Percentiles rank a stretch among this genome's conserved stretches.
phyloP scores from a whole-genome alignment of 805 yeast genomes.

The Wickerhamomyces pijperi region DNA sequence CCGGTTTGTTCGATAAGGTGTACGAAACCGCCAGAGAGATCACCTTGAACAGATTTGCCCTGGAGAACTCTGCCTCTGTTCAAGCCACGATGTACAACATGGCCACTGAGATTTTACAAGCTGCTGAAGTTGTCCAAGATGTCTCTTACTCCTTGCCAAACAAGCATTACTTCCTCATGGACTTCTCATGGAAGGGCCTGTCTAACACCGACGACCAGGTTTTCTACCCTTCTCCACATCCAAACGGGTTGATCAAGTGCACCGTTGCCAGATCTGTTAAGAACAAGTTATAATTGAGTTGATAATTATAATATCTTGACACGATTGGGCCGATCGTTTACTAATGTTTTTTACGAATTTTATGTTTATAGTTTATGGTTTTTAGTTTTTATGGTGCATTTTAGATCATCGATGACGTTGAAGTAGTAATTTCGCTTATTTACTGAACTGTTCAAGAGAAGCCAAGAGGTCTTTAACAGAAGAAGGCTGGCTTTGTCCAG shows the following conservation, averaged over 20 bases:
- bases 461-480: neutral
- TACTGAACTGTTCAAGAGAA: slow-evolving; percentile 3
- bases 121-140: slow-evolving; percentile 42
- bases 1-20: slow-evolving; percentile 54
- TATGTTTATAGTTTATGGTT: too few species aligned
- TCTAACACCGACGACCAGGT: slow-evolving; percentile 62
- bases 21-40: slow-evolving; percentile 51
- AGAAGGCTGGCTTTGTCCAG: neutral
- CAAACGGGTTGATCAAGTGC: slow-evolving; percentile 84
- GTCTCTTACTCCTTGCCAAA: slow-evolving; percentile 79
- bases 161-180: slow-evolving; percentile 80
- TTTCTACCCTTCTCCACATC: slow-evolving; percentile 85
- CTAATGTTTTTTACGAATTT: too few species aligned
- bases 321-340: too few species aligned
- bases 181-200: slow-evolving; percentile 77
- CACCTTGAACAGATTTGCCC: slow-evolving; percentile 71
- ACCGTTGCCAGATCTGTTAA: slow-evolving; percentile 64
- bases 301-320: too few species aligned
- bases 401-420: neutral
- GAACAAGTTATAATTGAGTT: slow-evolving; percentile 34
- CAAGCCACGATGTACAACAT: slow-evolving; percentile 96
- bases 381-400: too few species aligned
- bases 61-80: slow-evolving; percentile 85
- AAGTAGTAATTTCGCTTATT: neutral
- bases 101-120: slow-evolving; percentile 58